Evolutionary conservation across 2,329 filamentous ascomycete genomes (phyloP), one percentile per base, ranked within the genome.

Genomic region (Aspergillus awamori): DNA sequence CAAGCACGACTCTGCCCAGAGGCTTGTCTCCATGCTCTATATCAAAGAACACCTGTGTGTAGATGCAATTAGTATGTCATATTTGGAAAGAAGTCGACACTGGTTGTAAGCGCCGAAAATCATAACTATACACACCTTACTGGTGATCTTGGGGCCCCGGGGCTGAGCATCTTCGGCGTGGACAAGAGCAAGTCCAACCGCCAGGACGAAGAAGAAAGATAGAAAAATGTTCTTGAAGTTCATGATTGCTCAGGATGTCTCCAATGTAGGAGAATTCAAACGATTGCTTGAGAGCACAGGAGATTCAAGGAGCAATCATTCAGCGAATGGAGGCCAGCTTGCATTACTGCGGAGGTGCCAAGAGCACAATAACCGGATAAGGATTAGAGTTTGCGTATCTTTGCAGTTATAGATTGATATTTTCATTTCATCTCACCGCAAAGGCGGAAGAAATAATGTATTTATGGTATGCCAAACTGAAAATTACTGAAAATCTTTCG

Each of bases 91-190:
- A 10, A 26, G 30, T 30, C 11, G 15, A 17, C 8, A 43, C n/a
- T n/a, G 39, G n/a, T 13, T 13, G 24, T 30, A 13, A n/a, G 48
- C 41, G 33, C 26, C 38, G 10, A 24, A 41, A 33, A 39, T 24
- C 24, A 15, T 10, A 28, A 43, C 15, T 52, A 51, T 53, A 39
- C 69, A 61, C 76, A 86, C 92, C 87, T 96, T 97, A 84, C 91
- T 84, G 72, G 93, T 97, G 83, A 97, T 94, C 87, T 95, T 96
- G 65, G 92, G 94, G 51, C 95, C 94, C 59, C 75, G 74, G 53
- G 74, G 69, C 62, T 73, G 83, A 58, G 91, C 90, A 70, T 90
- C 87, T 62, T 86, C 87, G 36, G 87, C 85, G 79, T 92, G 89
- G 69, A 89, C 84, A 75, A 96, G 87, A 58, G 72, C 74, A 81